phyloP scores from a whole-genome alignment of 2,329 filamentous ascomycete species.

The Trichoderma harzianum region DNA sequence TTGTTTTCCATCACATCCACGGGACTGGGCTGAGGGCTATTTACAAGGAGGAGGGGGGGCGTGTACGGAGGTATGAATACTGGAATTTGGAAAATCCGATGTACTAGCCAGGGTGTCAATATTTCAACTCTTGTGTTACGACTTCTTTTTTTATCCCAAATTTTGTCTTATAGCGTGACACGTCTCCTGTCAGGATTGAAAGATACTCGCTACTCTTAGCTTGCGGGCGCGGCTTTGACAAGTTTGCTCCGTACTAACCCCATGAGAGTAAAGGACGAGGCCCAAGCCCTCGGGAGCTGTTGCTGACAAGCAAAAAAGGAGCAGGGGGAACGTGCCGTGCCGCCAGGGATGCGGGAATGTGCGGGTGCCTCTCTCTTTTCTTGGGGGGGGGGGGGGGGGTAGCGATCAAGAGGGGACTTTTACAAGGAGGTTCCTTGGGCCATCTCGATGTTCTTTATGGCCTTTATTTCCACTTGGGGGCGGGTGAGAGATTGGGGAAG shows the following conservation, averaged over 20 bases:
- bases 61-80: neutral
- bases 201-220: neutral
- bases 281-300: neutral
- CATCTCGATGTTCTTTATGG: neutral
- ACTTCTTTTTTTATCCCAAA: neutral
- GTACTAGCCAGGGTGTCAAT: neutral
- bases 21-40: neutral
- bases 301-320: neutral
- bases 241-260: neutral
- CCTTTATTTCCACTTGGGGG: neutral
- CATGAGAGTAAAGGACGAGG: neutral
- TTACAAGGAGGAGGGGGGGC: neutral
- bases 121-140: neutral
- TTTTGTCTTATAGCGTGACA: neutral
- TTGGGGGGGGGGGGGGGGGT: too few relatives aligned
- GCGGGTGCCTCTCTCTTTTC: neutral
- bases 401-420: neutral
- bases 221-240: slow-evolving; percentile 1
- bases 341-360: neutral
- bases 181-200: neutral
- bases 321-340: slow-evolving; percentile 10
- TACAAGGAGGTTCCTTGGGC: neutral
- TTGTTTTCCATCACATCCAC: neutral
- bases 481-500: neutral
- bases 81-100: neutral